phyloP scores from a whole-genome alignment of 306 rosid species.

The Cucumis cinereus region DNA sequence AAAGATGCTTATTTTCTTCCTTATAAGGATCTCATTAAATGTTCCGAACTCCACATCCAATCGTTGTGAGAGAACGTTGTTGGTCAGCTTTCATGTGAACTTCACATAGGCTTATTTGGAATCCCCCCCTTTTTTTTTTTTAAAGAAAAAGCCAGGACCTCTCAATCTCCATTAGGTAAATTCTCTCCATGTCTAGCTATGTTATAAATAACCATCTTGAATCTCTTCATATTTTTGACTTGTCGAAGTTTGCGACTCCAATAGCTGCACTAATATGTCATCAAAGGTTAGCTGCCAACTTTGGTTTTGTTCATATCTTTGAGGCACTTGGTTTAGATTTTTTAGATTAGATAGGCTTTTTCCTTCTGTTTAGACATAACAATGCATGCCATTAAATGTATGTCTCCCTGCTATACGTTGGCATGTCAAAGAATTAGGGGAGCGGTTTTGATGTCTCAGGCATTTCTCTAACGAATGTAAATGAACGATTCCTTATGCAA shows the following conservation, averaged over 20 bases:
- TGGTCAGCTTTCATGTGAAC: neutral
- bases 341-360: neutral
- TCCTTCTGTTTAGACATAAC: neutral
- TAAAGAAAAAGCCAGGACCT: neutral
- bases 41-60: conserved; percentile 11
- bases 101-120: neutral
- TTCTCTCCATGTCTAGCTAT: neutral
- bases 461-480: neutral
- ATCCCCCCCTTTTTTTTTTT: no score
- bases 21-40: neutral
- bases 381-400: neutral
- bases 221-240: neutral
- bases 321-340: neutral
- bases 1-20: conserved; percentile 4
- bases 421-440: neutral
- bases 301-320: neutral
- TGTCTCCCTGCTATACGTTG: neutral
- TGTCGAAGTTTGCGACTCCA: neutral
- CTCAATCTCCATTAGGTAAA: neutral
- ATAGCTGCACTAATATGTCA: neutral
- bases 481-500: neutral
- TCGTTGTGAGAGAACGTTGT: neutral
- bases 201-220: neutral
- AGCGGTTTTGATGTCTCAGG: neutral
- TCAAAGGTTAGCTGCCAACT: neutral